Evolutionary conservation across 306 rosid genomes (phyloP).

Genomic region (Luffa acutangula): DNA sequence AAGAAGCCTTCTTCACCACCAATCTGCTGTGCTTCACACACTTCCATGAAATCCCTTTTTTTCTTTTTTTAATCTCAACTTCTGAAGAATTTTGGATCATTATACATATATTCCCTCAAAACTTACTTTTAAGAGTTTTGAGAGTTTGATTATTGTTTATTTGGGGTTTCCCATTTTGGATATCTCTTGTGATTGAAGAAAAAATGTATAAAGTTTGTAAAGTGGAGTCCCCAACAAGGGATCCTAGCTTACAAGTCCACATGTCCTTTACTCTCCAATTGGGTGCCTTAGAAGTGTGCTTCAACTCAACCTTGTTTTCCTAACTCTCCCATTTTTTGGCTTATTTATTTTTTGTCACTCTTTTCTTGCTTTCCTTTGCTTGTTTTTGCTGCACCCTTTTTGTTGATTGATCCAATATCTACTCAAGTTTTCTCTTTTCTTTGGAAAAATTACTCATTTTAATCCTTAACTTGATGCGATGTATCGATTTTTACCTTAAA

Average conservation of each 20-base stretch:
- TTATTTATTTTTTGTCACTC: background rate
- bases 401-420: background rate
- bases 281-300: conserved; percentile 72
- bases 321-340: background rate
- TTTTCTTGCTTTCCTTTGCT: background rate
- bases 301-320: conserved; percentile 6
- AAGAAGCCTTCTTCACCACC: conserved; percentile 54
- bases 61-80: conserved; percentile 4
- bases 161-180: conserved; percentile 21
- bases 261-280: conserved; percentile 30
- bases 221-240: conserved; percentile 30
- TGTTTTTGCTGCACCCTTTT: background rate
- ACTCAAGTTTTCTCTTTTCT: no score
- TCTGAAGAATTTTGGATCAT: conserved; percentile 6
- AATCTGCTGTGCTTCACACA: conserved; percentile 47
- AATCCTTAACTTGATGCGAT: no score
- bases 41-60: conserved; percentile 19
- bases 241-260: conserved; percentile 17
- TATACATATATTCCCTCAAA: conserved; percentile 12
- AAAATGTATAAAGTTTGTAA: conserved; percentile 7
- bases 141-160: background rate
- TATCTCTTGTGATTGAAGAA: conserved; percentile 43
- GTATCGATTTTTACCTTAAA: no score
- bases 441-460: no score
- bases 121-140: conserved; percentile 3